These are phyloP conservation scores for Leccinum subtestaceum DNA, from an alignment of 768 basidiomycete species.

Conservation along the genomic window DNA sequence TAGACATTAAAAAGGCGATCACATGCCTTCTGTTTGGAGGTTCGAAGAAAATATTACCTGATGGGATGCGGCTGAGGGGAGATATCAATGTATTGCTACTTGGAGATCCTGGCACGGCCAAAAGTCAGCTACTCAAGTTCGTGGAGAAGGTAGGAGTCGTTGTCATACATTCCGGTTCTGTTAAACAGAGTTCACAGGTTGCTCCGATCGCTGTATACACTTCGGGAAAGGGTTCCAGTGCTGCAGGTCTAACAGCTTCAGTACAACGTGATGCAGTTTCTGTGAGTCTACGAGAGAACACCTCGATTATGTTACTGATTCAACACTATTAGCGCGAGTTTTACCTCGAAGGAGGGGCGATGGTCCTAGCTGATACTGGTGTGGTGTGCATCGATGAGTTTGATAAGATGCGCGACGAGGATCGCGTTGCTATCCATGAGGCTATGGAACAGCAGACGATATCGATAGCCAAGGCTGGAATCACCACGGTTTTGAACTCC, in stretches of 20 bases:
- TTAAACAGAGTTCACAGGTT: conserved; percentile 48
- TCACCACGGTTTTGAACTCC: conserved; percentile 95
- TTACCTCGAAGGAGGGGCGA: conserved; percentile 97
- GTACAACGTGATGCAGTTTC: conserved; percentile 93
- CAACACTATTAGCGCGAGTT: conserved; percentile 75
- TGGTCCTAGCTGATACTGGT: conserved; percentile 98
- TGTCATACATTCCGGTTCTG: not conserved
- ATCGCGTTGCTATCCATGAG: conserved; percentile 98
- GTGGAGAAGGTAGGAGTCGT: conserved; percentile 75
- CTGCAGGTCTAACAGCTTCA: conserved; percentile 96
- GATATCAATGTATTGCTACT: conserved; percentile 97
- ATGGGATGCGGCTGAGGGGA: conserved; percentile 94
- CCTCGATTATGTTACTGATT: conserved; percentile 1
- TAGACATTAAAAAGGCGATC: conserved; percentile 98
- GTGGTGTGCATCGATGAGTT: conserved; percentile 99
- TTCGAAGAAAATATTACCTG: conserved; percentile 94
- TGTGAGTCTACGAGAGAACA: conserved; percentile 43
- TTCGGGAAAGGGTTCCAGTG: conserved; percentile 96
- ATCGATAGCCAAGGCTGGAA: conserved; percentile 98
- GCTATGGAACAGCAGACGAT: conserved; percentile 99
- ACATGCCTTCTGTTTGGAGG: conserved; percentile 96
- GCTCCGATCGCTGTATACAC: conserved; percentile 98
- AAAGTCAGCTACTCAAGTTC: conserved; percentile 96
- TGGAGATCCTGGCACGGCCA: conserved; percentile 98
- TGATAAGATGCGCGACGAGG: conserved; percentile 99